These are phyloP conservation scores for Solanum chacoense DNA, from an alignment of 305 asterid species.

Conservation along the genomic window DNA sequence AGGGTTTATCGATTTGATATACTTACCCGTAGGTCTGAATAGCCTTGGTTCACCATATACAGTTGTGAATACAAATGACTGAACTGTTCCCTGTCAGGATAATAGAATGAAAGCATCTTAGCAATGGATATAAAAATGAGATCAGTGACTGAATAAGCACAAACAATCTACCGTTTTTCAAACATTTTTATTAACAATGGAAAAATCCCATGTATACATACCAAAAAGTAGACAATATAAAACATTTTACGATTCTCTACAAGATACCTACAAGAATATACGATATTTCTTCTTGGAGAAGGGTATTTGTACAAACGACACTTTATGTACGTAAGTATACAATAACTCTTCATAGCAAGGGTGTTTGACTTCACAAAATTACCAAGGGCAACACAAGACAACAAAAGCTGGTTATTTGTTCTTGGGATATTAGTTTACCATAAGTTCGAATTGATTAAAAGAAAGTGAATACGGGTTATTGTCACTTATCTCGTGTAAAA, in stretches of 20 bases:
- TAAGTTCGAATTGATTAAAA: neutral
- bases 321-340: neutral
- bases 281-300: neutral
- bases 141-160: neutral
- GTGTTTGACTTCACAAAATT: neutral
- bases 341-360: neutral
- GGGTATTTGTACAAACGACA: neutral
- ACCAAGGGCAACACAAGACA: neutral
- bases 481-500: neutral
- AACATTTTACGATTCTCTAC: neutral
- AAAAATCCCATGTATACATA: neutral
- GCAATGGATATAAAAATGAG: neutral
- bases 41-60: constrained; percentile 87
- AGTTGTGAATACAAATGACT: constrained; percentile 88
- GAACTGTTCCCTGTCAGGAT: constrained; percentile 63
- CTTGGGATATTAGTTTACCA: neutral
- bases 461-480: neutral
- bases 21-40: constrained; percentile 89
- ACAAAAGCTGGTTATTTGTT: neutral
- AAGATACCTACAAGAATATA: neutral
- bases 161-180: neutral
- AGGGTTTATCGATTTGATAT: neutral
- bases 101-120: neutral
- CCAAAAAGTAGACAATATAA: neutral
- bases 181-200: neutral